These are phyloP conservation scores for Elsinoe australis DNA, from an alignment of 2,329 filamentous ascomycete genomes.

Conservation along the genomic window DNA sequence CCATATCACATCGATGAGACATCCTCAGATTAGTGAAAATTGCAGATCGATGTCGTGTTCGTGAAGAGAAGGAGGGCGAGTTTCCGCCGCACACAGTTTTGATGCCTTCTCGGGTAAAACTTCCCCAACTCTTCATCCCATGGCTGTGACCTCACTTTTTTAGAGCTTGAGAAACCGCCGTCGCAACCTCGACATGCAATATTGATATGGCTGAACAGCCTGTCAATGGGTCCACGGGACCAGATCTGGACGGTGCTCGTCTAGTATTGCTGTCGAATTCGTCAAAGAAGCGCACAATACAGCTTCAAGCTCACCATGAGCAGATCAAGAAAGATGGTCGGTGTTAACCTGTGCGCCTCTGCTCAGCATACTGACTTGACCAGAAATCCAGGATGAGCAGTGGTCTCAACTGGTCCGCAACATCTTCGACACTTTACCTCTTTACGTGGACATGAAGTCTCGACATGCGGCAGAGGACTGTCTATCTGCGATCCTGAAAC, in stretches of 20 bases:
- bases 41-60: background rate
- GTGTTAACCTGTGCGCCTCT: slow-evolving; percentile 20
- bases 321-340: slow-evolving; percentile 38
- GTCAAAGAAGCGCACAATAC: slow-evolving; percentile 40
- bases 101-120: slow-evolving; percentile 13
- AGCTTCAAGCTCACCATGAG: slow-evolving; percentile 39
- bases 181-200: slow-evolving; percentile 1
- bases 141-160: slow-evolving; percentile 5
- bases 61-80: background rate
- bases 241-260: slow-evolving; percentile 26
- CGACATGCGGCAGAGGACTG: slow-evolving; percentile 76
- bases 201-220: slow-evolving; percentile 23
- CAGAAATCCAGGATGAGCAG: slow-evolving; percentile 21
- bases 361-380: background rate
- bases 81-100: background rate
- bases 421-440: slow-evolving; percentile 79
- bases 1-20: no score
- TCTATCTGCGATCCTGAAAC: slow-evolving; percentile 58
- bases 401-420: slow-evolving; percentile 47
- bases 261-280: slow-evolving; percentile 40
- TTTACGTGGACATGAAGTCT: slow-evolving; percentile 79
- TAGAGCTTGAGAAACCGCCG: background rate
- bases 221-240: slow-evolving; percentile 22
- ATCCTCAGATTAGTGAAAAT: no score
- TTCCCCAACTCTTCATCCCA: no score